Evolutionary conservation across 2,329 filamentous ascomycete species (phyloP).

Genomic region (Alternaria gansuensis): DNA sequence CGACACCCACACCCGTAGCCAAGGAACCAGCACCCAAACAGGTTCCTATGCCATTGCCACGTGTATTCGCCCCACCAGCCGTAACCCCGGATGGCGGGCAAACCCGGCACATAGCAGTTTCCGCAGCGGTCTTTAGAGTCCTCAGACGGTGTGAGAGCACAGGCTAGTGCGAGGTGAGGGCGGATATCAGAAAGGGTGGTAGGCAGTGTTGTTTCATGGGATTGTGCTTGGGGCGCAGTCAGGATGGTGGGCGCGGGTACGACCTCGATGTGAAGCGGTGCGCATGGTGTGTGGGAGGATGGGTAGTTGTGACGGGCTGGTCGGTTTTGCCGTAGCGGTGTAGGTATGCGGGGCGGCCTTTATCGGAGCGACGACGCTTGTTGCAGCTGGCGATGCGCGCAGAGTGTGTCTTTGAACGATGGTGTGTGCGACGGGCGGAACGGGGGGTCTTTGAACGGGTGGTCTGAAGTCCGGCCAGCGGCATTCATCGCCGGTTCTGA

Average conservation of each 20-base stretch:
- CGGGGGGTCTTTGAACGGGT: constrained; percentile 10
- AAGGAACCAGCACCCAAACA: constrained; percentile 20
- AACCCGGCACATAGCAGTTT: background rate
- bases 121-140: background rate
- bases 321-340: background rate
- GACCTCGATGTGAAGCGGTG: background rate
- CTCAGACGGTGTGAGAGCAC: constrained; percentile 4
- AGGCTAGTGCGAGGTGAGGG: constrained; percentile 6
- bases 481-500: constrained; percentile 13
- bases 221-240: background rate
- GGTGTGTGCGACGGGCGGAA: background rate
- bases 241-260: background rate
- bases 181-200: constrained; percentile 9
- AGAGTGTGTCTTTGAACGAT: background rate
- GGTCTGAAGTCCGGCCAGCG: constrained; percentile 11
- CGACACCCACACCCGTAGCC: constrained; percentile 1
- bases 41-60: constrained; percentile 26
- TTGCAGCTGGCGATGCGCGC: background rate
- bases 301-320: background rate
- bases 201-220: constrained; percentile 17
- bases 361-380: constrained; percentile 2
- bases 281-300: background rate
- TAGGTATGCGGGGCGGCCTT: background rate
- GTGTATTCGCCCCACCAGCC: constrained; percentile 18
- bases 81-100: constrained; percentile 9